Evolutionary conservation across 257 asterid genomes (phyloP).

Genomic region (Rhazya stricta): DNA sequence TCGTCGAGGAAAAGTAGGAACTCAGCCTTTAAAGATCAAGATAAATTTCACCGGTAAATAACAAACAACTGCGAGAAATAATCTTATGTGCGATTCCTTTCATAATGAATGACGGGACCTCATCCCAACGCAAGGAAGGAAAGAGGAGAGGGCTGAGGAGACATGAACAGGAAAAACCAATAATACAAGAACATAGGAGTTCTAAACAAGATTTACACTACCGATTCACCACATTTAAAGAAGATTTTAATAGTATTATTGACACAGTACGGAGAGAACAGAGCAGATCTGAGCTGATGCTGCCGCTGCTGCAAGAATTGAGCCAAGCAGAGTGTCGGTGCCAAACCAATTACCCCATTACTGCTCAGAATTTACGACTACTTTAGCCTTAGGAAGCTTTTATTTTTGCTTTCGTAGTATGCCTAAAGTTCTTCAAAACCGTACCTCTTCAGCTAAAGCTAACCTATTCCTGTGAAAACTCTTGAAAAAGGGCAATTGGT

Average conservation of each 20-base stretch:
- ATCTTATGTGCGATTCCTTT: neutral
- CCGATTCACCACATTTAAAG: neutral
- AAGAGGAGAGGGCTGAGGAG: neutral
- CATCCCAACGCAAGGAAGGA: neutral
- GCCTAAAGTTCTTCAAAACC: neutral
- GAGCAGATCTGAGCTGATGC: too few relatives aligned
- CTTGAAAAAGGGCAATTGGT: neutral
- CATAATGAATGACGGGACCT: neutral
- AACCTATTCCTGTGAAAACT: neutral
- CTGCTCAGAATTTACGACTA: neutral
- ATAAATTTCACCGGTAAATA: neutral
- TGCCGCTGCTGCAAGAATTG: neutral
- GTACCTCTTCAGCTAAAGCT: neutral
- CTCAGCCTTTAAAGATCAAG: too few relatives aligned
- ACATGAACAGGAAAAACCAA: neutral
- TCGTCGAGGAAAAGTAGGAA: too few relatives aligned
- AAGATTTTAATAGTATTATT: neutral
- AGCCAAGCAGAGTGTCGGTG: slow-evolving; percentile 14
- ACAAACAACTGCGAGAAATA: neutral
- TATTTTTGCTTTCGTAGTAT: too few relatives aligned
- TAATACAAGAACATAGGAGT: neutral
- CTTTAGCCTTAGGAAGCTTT: too few relatives aligned
- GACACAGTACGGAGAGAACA: neutral
- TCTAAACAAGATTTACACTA: neutral
- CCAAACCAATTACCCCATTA: neutral